phyloP scores from a whole-genome alignment of 2,329 filamentous ascomycete species.

The Arthroderma sp. region DNA sequence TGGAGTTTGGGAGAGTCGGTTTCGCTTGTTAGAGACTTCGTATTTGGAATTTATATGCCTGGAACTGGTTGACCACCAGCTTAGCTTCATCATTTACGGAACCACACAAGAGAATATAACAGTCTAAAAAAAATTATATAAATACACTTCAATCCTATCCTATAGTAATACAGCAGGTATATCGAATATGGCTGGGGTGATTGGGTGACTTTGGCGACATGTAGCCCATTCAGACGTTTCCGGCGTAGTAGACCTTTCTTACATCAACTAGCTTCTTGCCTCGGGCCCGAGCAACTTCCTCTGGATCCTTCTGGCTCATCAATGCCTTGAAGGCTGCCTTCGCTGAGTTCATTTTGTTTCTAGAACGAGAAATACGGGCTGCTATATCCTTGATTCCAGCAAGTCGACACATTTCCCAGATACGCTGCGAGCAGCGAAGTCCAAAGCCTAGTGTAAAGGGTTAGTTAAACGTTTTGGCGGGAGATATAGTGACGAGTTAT shows the following conservation, averaged over 20 bases:
- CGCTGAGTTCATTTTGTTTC: slow-evolving; percentile 96
- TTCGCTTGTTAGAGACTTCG: no score
- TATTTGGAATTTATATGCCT: no score
- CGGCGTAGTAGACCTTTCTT: slow-evolving; percentile 92
- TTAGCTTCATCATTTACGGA: background rate
- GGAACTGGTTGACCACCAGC: background rate
- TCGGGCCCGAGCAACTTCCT: slow-evolving; percentile 75
- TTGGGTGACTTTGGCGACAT: background rate
- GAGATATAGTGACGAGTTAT: background rate
- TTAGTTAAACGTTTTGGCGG: background rate
- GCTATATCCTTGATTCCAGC: slow-evolving; percentile 80
- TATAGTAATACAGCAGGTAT: background rate
- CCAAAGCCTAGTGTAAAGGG: slow-evolving; percentile 55
- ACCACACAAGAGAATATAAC: background rate
- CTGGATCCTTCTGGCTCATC: slow-evolving; percentile 69
- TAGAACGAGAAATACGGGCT: slow-evolving; percentile 67
- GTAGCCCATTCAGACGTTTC: slow-evolving; percentile 30
- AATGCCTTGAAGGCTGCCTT: slow-evolving; percentile 81
- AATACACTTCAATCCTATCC: slow-evolving; percentile 2
- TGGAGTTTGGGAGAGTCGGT: background rate
- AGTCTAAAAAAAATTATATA: background rate
- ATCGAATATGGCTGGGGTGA: background rate
- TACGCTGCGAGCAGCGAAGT: slow-evolving; percentile 76
- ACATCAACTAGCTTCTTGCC: slow-evolving; percentile 95
- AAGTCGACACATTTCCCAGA: slow-evolving; percentile 86